A percentile compares a stretch with the other conserved stretches of the same genome.
These are phyloP conservation scores for Ascosphaera acerosa DNA, from an alignment of 2,329 filamentous ascomycete species.

Conservation along the genomic window DNA sequence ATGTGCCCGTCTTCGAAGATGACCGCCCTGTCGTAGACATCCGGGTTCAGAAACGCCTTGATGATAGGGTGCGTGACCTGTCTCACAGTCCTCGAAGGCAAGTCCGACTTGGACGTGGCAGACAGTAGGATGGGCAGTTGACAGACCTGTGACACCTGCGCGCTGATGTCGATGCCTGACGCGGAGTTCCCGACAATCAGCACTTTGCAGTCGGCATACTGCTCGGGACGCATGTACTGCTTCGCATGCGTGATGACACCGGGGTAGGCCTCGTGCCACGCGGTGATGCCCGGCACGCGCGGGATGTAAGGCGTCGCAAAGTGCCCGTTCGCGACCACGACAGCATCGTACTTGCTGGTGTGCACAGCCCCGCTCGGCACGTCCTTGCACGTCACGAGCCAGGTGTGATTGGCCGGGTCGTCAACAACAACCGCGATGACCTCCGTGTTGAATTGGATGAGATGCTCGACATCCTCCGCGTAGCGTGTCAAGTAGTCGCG, in stretches of 20 bases:
- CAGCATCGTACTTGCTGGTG: constrained; percentile 39
- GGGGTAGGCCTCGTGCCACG: constrained; percentile 35
- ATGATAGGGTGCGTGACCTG: constrained; percentile 35
- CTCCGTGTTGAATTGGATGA: constrained; percentile 45
- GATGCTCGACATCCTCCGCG: constrained; percentile 36
- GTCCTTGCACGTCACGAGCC: constrained; percentile 33
- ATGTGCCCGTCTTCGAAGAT: constrained; percentile 39
- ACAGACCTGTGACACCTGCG: constrained; percentile 42
- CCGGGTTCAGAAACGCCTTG: constrained; percentile 26
- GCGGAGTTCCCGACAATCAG: constrained; percentile 65
- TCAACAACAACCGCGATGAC: constrained; percentile 33
- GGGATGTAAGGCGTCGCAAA: constrained; percentile 46
- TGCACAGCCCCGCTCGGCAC: constrained; percentile 20
- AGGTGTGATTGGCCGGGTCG: constrained; percentile 19
- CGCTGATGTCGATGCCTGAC: constrained; percentile 59
- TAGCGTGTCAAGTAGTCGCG: constrained; percentile 50
- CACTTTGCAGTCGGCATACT: constrained; percentile 45
- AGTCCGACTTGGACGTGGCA: constrained; percentile 26
- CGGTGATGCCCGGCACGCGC: constrained; percentile 30
- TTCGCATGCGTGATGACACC: constrained; percentile 49
- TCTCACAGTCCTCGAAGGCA: constrained; percentile 15
- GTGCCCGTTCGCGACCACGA: constrained; percentile 52
- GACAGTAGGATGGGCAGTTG: constrained; percentile 37
- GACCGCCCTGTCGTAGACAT: constrained; percentile 29
- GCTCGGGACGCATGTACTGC: constrained; percentile 41